phyloP scores from a whole-genome alignment of 139 green algal genomes.

The Astrephomene gubernaculifera region DNA sequence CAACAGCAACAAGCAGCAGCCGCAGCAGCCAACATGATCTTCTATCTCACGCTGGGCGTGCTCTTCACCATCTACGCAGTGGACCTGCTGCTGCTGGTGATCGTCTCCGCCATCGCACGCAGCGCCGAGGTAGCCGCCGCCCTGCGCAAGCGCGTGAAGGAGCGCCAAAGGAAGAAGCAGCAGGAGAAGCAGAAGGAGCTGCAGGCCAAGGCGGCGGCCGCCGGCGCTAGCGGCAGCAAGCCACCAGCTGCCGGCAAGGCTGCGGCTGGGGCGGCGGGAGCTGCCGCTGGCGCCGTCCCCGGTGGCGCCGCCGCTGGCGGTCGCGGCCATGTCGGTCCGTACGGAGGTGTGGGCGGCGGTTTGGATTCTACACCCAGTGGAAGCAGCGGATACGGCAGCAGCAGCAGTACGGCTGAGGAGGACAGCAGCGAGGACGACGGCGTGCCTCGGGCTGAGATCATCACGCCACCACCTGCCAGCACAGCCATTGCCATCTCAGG shows the following conservation, averaged over 20 bases:
- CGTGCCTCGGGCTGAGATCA: background rate
- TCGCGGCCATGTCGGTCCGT: background rate
- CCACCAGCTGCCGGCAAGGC: background rate
- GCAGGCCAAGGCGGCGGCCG: background rate
- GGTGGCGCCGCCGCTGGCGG: background rate
- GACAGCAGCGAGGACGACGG: background rate
- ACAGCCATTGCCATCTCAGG: conserved; percentile 9
- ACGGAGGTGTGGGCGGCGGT: background rate
- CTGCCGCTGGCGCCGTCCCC: background rate
- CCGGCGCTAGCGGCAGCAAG: background rate
- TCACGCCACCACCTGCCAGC: background rate
- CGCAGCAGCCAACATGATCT: conserved; percentile 43
- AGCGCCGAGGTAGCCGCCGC: conserved; percentile 41
- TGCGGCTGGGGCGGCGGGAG: background rate
- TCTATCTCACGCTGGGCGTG: conserved; percentile 59
- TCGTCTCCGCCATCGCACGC: conserved; percentile 55
- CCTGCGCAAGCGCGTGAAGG: background rate
- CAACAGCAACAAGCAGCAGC: background rate
- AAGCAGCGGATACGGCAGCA: conserved; percentile 26
- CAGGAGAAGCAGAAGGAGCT: conserved; percentile 18
- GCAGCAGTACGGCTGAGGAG: background rate
- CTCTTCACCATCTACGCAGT: conserved; percentile 68
- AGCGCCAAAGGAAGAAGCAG: conserved; percentile 31
- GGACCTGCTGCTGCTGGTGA: conserved; percentile 68
- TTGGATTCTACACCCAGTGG: background rate